Evolutionary conservation across 2,329 filamentous ascomycete species (phyloP), one percentile per base, ranked within the genome.

Genomic region (Helotiales sp.): DNA sequence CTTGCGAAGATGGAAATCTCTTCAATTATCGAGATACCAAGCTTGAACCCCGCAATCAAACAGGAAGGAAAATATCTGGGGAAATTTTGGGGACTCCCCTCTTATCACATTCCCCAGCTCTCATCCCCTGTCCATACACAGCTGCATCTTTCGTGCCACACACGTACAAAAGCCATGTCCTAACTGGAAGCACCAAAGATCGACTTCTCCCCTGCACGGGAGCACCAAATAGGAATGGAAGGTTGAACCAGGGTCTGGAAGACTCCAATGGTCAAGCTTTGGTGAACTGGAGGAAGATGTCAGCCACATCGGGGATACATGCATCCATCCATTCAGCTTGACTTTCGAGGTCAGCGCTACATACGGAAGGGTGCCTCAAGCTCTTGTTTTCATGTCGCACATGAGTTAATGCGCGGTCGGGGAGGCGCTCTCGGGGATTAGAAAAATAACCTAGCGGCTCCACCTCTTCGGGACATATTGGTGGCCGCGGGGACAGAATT

Each of bases 11-110:
- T 3, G 6, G 24, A 10, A 40, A 19, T 25, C n/a, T n/a, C n/a
- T n/a, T n/a, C 7, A 53, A 48, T 19, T 36, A 33, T 33, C 12
- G 34, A 25, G 25, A 33, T 30, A 22, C 17, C 30, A 17, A 46
- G 12, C 13, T 30, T 30, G 30, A 49, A 49, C 5, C 46, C 15
- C 27, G 5, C 46, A 49, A 33, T 4, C 46, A 19, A 31, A 36
- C 19, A 40, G 4, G 12, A 36, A 36, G 47, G 17, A 47, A 48
- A n/a, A 29, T 25, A 19, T 25, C 24, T 47, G 55, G 30, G 59
- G 55, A 42, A 53, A 60, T 46, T 29, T 34, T 56, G 54, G 54
- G 55, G 46, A 34, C 17, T 29, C 33, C 17, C 12, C 19, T 25
- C 40, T 48, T 52, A 44, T 53, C 30, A 38, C 50, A n/a, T n/a